These are phyloP conservation scores for Candida sp. DNA, from an alignment of 1,139 yeast genomes.

Conservation along the genomic window DNA sequence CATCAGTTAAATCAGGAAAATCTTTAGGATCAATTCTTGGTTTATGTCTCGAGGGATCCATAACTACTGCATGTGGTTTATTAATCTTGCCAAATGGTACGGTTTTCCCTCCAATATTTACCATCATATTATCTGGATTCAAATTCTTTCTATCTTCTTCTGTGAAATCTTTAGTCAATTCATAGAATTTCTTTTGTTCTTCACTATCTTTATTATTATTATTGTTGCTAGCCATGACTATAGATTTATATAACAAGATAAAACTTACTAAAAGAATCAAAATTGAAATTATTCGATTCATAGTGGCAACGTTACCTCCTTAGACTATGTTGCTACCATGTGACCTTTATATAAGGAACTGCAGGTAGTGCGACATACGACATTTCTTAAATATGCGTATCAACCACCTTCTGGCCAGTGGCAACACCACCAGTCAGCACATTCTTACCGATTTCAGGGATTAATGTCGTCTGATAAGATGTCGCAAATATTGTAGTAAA, in stretches of 20 bases:
- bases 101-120: slow-evolving; percentile 33
- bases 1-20: slow-evolving; percentile 26
- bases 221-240: neutral
- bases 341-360: neutral
- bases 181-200: slow-evolving; percentile 1
- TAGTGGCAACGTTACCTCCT: slow-evolving; percentile 1
- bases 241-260: slow-evolving; percentile 6
- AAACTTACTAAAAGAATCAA: slow-evolving; percentile 6
- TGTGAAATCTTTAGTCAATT: slow-evolving; percentile 7
- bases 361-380: too few species aligned
- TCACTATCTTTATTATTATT: neutral
- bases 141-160: slow-evolving; percentile 15
- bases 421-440: slow-evolving; percentile 45
- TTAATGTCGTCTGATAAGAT: slow-evolving; percentile 42
- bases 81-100: slow-evolving; percentile 36
- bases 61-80: slow-evolving; percentile 40
- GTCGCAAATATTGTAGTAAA: slow-evolving; percentile 58
- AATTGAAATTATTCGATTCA: slow-evolving; percentile 10
- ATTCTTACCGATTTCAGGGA: slow-evolving; percentile 48
- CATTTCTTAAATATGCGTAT: too few species aligned
- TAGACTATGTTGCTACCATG: neutral
- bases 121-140: slow-evolving; percentile 22
- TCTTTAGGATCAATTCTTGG: slow-evolving; percentile 17
- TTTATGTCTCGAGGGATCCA: slow-evolving; percentile 25
- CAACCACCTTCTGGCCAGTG: slow-evolving; percentile 3